phyloP scores from a whole-genome alignment of 2,329 filamentous ascomycete genomes.

The Chrysosporium keratinophilum region DNA sequence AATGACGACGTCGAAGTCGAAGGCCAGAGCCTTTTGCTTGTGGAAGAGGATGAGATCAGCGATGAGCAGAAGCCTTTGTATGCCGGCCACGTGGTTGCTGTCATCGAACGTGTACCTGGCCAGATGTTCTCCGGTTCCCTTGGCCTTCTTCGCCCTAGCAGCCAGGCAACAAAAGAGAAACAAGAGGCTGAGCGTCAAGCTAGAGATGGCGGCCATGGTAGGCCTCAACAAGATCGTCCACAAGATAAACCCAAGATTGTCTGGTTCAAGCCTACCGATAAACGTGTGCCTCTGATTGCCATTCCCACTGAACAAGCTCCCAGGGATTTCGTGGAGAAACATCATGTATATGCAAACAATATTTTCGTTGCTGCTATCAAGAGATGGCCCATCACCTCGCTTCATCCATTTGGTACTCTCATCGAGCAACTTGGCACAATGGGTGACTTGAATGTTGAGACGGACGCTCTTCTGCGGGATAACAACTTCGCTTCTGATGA shows the following conservation, averaged over 20 bases:
- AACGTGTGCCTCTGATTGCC: slow-evolving; percentile 93
- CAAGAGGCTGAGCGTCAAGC: slow-evolving; percentile 93
- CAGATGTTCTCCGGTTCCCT: slow-evolving; percentile 99
- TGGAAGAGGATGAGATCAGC: slow-evolving; percentile 97
- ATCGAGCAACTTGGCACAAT: slow-evolving; percentile 95
- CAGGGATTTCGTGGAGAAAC: slow-evolving; percentile 95
- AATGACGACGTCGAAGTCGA: slow-evolving; percentile 99
- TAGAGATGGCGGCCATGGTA: slow-evolving; percentile 66
- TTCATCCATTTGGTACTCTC: slow-evolving; percentile 94
- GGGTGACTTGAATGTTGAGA: slow-evolving; percentile 95
- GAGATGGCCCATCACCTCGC: slow-evolving; percentile 98
- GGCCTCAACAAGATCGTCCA: slow-evolving; percentile 66
- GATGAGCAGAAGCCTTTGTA: slow-evolving; percentile 97
- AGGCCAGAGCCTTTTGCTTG: slow-evolving; percentile 87
- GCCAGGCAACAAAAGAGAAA: slow-evolving; percentile 98
- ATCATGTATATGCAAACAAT: slow-evolving; percentile 92
- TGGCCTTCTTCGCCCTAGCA: slow-evolving; percentile 85
- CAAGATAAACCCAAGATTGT: slow-evolving; percentile 99
- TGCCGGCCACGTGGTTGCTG: slow-evolving; percentile 91
- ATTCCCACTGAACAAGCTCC: slow-evolving; percentile 97
- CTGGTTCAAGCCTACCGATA: slow-evolving; percentile 99
- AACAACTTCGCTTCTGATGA: slow-evolving; percentile 98
- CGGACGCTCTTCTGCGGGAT: slow-evolving; percentile 88
- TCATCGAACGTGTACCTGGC: slow-evolving; percentile 90
- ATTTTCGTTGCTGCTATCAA: slow-evolving; percentile 99